Base-by-base conservation (phyloP, 305 asterid species). In the Solanum hybrid region DNA sequence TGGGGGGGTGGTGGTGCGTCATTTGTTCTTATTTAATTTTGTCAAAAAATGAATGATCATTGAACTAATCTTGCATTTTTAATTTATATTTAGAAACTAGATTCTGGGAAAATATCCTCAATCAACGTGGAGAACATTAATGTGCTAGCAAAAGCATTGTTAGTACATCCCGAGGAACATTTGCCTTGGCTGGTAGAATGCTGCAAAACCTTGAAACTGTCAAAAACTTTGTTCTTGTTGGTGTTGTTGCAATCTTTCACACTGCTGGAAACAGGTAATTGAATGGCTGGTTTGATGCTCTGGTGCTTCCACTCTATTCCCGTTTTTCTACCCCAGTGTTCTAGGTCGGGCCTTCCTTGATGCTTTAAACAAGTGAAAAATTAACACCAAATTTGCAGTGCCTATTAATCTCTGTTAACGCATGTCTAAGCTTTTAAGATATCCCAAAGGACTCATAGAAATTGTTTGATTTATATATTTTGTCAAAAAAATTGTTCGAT, bases 181-280 rank as follows among this genome's bases (percentile, higher is more conserved):
- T 90, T 96, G 89, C 94, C 94, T 56, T 96, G 99, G 99, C 94
- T 97, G 88, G 92, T 91, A 79, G 92, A 93, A 78, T 96, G 98
- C 95, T 94, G 95, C 94, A 93, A 90, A 87, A 88, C 93, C 79
- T 91, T 91, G 79, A 95, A 95, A 90, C 88, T 91, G 76, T 96
- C 99, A 32, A 96, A 93, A 95, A 90, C 95, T 72, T 89, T 96
- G 79, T 93, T 94, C 93, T 94, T 95, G 86, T 93, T 96, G 92
- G 90, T 97, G 79, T 86, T 97, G 89, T 90, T 94, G 92, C 95
- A 95, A 92, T 94, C 96, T 31, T 88, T 93, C 93, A 90, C 90
- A 93, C 91, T 87, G 91, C 91, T 93, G 77, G 91, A 94, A 91
- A 93, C 89, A 92, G 99, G 99, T 96, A 91, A 90, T 31, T 77